phyloP scores from a whole-genome alignment of 345 rosid species.

The Noccaea caerulescens region DNA sequence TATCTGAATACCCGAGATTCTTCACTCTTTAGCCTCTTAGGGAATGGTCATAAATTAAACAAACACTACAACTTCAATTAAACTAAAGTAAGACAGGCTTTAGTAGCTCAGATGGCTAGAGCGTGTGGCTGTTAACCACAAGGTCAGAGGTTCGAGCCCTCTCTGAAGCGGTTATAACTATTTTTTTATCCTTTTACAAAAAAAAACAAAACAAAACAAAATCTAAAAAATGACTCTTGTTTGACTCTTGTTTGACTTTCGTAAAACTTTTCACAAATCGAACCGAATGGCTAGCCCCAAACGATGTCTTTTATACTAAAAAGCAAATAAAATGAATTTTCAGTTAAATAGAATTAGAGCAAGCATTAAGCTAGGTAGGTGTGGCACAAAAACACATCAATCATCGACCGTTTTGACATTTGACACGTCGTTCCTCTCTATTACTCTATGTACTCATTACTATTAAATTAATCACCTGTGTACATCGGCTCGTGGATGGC shows the following conservation, averaged over 20 bases:
- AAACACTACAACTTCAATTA: too few species aligned
- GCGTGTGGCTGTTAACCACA: constrained; percentile 97
- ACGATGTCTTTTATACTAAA: neutral
- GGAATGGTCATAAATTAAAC: too few species aligned
- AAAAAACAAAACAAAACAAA: too few species aligned
- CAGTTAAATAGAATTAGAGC: too few species aligned
- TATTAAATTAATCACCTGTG: neutral
- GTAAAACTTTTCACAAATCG: neutral
- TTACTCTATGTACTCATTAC: neutral
- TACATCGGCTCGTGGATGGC: neutral
- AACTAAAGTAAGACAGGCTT: too few species aligned
- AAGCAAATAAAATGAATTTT: too few species aligned
- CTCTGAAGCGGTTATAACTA: constrained; percentile 34
- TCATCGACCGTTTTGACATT: neutral
- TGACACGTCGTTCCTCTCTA: neutral
- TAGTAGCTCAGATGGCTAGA: constrained; percentile 94
- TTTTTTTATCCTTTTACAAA: too few species aligned
- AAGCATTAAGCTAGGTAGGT: constrained; percentile 8
- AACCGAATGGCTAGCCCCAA: neutral
- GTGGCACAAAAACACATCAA: neutral
- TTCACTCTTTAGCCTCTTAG: too few species aligned
- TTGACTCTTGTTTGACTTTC: neutral
- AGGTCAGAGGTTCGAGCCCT: constrained; percentile 95
- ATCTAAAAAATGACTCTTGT: neutral
- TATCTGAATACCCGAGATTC: neutral